Conservation (phyloP, 768 basidiomycete species). For the Leccinum truebloodii region DNA sequence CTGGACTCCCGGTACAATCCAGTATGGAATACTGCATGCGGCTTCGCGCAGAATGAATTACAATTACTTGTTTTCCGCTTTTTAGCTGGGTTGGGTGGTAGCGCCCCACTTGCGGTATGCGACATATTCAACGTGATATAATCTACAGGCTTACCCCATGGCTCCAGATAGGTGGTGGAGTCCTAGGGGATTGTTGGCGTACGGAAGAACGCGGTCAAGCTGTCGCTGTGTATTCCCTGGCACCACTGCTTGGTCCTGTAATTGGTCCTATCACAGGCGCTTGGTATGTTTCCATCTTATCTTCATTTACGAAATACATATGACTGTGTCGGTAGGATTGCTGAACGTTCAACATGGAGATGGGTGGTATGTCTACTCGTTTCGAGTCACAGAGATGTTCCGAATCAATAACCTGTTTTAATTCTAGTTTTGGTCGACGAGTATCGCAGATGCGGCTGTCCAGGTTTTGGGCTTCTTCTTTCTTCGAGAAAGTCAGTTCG, state of each 20-base stretch:
- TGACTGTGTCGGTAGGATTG: constrained; percentile 40
- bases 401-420: neutral
- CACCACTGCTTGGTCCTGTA: constrained; percentile 66
- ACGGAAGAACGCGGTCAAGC: constrained; percentile 66
- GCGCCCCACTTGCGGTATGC: constrained; percentile 58
- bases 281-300: constrained; percentile 38
- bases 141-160: neutral
- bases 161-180: constrained; percentile 60
- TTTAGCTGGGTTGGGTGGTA: constrained; percentile 69
- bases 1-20: constrained; percentile 9
- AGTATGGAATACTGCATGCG: constrained; percentile 65
- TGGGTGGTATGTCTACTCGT: constrained; percentile 55
- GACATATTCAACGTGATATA: too few relatives aligned
- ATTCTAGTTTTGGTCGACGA: constrained; percentile 64
- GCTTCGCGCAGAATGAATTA: constrained; percentile 57
- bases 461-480: constrained; percentile 57
- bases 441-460: constrained; percentile 53
- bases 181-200: constrained; percentile 62
- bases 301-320: neutral
- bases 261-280: constrained; percentile 64
- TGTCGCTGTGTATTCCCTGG: constrained; percentile 62
- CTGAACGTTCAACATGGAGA: constrained; percentile 64
- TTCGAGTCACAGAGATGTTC: neutral
- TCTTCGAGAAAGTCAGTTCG: constrained; percentile 60
- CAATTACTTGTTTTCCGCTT: constrained; percentile 71